Conservation (phyloP, 257 asterid species). For the Leptodermis oblonga region DNA sequence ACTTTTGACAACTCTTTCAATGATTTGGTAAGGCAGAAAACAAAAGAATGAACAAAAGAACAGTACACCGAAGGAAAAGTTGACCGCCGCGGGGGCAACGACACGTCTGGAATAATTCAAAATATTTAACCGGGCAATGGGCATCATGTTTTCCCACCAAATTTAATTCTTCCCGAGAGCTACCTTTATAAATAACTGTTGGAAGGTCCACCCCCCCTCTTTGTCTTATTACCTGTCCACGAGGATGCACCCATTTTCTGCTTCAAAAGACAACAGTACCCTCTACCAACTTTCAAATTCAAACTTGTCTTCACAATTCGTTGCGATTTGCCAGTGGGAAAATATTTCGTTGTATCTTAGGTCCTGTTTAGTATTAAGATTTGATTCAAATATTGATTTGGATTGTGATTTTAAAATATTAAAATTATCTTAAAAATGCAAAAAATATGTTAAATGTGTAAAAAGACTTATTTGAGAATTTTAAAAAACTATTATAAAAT, state of each 20-base stretch:
- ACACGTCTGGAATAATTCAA: conserved; percentile 22
- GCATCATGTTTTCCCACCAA: conserved; percentile 24
- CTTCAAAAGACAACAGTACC: neutral
- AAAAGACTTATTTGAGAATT: too few relatives aligned
- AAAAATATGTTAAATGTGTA: too few relatives aligned
- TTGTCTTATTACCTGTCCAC: neutral
- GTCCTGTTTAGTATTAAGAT: too few relatives aligned
- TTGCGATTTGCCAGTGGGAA: too few relatives aligned
- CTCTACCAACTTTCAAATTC: too few relatives aligned
- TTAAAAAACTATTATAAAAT: too few relatives aligned
- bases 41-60: neutral
- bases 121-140: neutral
- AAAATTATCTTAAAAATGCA: too few relatives aligned
- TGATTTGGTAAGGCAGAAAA: neutral
- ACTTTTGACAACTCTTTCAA: too few relatives aligned
- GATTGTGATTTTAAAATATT: too few relatives aligned
- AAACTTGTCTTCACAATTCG: too few relatives aligned
- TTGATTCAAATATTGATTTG: too few relatives aligned
- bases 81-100: neutral
- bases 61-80: neutral
- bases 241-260: neutral
- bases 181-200: neutral
- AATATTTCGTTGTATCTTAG: too few relatives aligned
- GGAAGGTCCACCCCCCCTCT: neutral
- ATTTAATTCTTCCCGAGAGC: conserved; percentile 3